Base-by-base conservation (phyloP, 192 early-diverging fungal species). In the Helicostylum pulchrum region DNA sequence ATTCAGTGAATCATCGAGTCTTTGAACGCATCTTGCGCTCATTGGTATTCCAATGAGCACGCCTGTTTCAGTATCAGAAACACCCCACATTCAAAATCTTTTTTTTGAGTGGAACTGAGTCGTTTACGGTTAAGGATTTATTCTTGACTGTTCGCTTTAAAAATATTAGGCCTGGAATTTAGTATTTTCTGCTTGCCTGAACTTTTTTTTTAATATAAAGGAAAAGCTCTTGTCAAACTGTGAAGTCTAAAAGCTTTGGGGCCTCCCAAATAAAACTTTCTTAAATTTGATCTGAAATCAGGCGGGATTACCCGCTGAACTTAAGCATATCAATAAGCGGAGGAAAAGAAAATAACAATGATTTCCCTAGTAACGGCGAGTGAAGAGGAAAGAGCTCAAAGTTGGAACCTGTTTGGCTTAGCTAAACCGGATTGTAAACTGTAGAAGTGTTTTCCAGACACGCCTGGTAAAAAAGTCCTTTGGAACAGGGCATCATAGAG, bases 291-390 rank as follows among this genome's bases (percentile, higher is more conserved):
- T 75, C 78, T 82, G 78, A 86, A 69, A 72, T 86, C 76, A 84
- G 71, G 78, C 71, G 77, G 77, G 85, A 81, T 63, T 80, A 86
- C 80, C 83, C 82, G 79, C 85, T 86, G 85, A 86, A 86, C 79
- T 88, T 88, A 86, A 86, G 86, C 83, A 86, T 88, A 88, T 88
- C 79, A 88, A 49, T 61, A 88, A 88, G 83, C 81, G 81, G 85
- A 87, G 84, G 87, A 87, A 88, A 83, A 88, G 83, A 87, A 88
- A 87, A 78, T 87, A 87, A 88, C 82, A 80, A 85, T 77, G 85
- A 88, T 88, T 87, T 80, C 83, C 83, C 72, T 78, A 87, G 84
- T 87, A 85, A 86, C 81, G 82, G 86, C 83, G 85, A 88, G 80
- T 82, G 85, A 88, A 87, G 79, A 78, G 83, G 84, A 80, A 86